Percentiles rank a stretch among this genome's conserved stretches.
Evolutionary conservation across 352 stramenopile genomes (phyloP).

Genomic region (Globisporangium nodosum): DNA sequence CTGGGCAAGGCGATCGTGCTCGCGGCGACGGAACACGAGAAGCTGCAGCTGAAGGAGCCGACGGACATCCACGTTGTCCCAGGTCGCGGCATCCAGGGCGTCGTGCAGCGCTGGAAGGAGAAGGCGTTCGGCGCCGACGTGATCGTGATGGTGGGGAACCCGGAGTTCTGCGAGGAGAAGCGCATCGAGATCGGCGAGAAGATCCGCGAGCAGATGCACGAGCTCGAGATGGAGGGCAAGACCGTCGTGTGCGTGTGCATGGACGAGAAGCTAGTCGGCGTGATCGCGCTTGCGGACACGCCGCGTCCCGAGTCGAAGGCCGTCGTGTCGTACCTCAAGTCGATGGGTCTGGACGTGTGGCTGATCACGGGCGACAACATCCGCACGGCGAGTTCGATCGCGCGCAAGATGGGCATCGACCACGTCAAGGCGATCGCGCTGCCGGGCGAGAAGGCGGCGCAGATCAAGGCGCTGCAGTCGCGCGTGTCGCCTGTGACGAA

Average conservation of each 20-base stretch:
- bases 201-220: constrained; percentile 73
- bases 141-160: constrained; percentile 70
- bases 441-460: constrained; percentile 92
- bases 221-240: constrained; percentile 80
- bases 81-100: constrained; percentile 72
- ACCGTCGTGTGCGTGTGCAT: constrained; percentile 80
- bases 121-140: constrained; percentile 16
- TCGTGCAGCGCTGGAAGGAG: constrained; percentile 33
- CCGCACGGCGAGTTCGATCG: constrained; percentile 87
- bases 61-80: constrained; percentile 68
- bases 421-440: constrained; percentile 85
- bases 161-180: constrained; percentile 78
- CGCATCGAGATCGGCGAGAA: constrained; percentile 52
- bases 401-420: constrained; percentile 85
- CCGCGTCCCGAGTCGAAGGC: constrained; percentile 63
- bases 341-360: constrained; percentile 81
- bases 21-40: constrained; percentile 69
- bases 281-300: constrained; percentile 77
- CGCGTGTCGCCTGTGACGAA: constrained; percentile 63
- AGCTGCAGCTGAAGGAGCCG: constrained; percentile 66
- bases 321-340: constrained; percentile 72
- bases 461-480: constrained; percentile 83
- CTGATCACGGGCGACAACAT: constrained; percentile 92
- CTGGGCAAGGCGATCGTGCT: constrained; percentile 81
- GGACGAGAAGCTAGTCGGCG: constrained; percentile 56